Evolutionary conservation across 2,329 filamentous ascomycete species (phyloP), one percentile per base, ranked within the genome.

Genomic region (Aspergillus floridensis): DNA sequence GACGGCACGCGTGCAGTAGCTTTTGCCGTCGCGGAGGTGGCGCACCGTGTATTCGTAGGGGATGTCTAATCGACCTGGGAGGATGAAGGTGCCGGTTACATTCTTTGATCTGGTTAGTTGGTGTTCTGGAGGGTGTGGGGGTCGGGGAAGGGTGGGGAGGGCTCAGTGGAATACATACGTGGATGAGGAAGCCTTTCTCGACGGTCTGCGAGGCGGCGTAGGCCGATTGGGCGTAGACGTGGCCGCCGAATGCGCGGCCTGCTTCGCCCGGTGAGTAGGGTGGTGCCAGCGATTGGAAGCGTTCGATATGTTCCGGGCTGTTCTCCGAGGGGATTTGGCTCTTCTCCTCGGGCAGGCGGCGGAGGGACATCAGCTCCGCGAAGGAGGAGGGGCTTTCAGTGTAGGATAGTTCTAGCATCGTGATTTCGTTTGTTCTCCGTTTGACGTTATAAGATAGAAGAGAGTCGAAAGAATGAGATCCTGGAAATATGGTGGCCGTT

Each of bases 171-270:
- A 29, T 7, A 68, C 76, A 60, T 72, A 84, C 81, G 71, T 84
- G 81, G 22, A 85, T 72, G 29, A 84, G 67, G 53, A 82, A 80
- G 2, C 81, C 82, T 29, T 75, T 70, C 5, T 65, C 67, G 12
- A 85, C 80, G 1, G 83, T 85, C 61, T 84, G 80, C 8, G 80
- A 79, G 8, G 83, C 83, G 16, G 83, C 83, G 74, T 81, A 85
- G 16, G 80, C 82, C 32, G 82, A 79, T 69, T 85, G 83, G n/a
- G 81, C 80, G 63, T 80, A 85, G 4, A 84, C 82, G 72, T 86
- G 82, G 1, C 83, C 82, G 12, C 83, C 83, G 68, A 83, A 85
- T 0, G 82, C 79, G 14, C 77, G 72, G 2, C 72, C 73, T 16
- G 74, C 69, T 6, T 71, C 72, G 3, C 75, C 78, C 0, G 81